Percentiles rank a stretch among this genome's conserved stretches.
Evolutionary conservation across 257 asterid species (phyloP).

Genomic region (Linaria vulgaris): DNA sequence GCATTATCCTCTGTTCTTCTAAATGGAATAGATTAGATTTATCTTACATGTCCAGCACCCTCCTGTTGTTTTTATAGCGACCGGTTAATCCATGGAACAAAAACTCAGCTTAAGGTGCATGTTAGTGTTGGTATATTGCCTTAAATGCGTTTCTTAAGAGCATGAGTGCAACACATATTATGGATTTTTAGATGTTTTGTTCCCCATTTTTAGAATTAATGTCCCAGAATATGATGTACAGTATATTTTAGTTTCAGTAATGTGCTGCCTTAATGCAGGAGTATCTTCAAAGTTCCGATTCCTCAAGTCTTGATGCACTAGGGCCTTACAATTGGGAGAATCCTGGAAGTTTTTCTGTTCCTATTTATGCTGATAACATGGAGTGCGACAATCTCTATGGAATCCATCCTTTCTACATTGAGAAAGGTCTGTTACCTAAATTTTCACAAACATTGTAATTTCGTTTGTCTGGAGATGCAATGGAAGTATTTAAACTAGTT

Average conservation of each 20-base stretch:
- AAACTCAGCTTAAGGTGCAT: too few species aligned
- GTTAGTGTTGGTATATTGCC: too few species aligned
- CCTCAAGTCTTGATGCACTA: slow-evolving; percentile 44
- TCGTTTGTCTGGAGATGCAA: slow-evolving; percentile 6
- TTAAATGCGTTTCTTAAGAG: background rate
- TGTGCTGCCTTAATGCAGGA: slow-evolving; percentile 46
- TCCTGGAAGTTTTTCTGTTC: slow-evolving; percentile 41
- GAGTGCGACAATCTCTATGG: slow-evolving; percentile 68
- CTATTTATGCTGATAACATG: slow-evolving; percentile 43
- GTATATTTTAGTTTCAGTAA: too few species aligned
- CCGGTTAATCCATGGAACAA: slow-evolving; percentile 10
- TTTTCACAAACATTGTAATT: slow-evolving; percentile 2
- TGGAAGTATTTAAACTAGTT: slow-evolving; percentile 6
- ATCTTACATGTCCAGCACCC: background rate
- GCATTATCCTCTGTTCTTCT: background rate
- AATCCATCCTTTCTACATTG: slow-evolving; percentile 85
- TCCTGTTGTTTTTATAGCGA: slow-evolving; percentile 7
- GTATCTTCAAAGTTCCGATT: slow-evolving; percentile 36
- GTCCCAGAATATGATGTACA: too few species aligned
- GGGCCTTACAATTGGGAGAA: slow-evolving; percentile 73
- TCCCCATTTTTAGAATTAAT: slow-evolving; percentile 6
- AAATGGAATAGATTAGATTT: background rate
- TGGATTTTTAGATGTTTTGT: slow-evolving; percentile 3
- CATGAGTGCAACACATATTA: background rate
- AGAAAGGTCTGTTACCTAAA: slow-evolving; percentile 55